Evolutionary conservation across 495 filamentous ascomycete genomes (phyloP).

Genomic region (Aspergillus incahuasiensis): DNA sequence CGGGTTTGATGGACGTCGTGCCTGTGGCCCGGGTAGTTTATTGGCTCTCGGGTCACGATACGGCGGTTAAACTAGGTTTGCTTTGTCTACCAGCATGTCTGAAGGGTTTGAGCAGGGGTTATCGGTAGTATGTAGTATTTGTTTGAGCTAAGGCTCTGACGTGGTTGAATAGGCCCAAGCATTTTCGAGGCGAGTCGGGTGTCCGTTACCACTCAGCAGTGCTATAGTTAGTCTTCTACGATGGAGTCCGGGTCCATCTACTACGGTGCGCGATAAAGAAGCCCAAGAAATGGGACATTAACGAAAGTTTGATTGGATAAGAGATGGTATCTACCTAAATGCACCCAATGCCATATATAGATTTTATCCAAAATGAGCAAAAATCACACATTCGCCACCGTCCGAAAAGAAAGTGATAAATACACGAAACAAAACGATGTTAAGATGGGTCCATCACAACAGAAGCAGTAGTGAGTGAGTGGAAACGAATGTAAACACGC

Average conservation of each 20-base stretch:
- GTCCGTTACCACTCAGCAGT: background rate
- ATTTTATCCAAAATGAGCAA: background rate
- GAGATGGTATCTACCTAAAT: background rate
- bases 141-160: background rate
- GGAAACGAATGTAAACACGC: slow-evolving; percentile 12
- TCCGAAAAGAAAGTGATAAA: slow-evolving; percentile 4
- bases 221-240: background rate
- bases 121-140: background rate
- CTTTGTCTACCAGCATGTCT: background rate
- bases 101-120: background rate
- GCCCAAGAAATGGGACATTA: background rate
- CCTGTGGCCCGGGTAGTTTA: background rate
- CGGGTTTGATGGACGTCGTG: background rate
- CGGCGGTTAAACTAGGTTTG: background rate
- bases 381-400: background rate
- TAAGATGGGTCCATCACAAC: slow-evolving; percentile 11
- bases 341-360: slow-evolving; percentile 2
- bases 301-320: background rate
- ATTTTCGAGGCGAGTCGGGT: background rate
- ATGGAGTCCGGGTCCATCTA: no score
- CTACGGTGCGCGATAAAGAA: background rate
- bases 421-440: slow-evolving; percentile 15
- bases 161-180: background rate
- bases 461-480: background rate
- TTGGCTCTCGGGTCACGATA: background rate